Evolutionary conservation across 2,329 filamentous ascomycete species (phyloP).

Genomic region (Fusarium anthophilum): DNA sequence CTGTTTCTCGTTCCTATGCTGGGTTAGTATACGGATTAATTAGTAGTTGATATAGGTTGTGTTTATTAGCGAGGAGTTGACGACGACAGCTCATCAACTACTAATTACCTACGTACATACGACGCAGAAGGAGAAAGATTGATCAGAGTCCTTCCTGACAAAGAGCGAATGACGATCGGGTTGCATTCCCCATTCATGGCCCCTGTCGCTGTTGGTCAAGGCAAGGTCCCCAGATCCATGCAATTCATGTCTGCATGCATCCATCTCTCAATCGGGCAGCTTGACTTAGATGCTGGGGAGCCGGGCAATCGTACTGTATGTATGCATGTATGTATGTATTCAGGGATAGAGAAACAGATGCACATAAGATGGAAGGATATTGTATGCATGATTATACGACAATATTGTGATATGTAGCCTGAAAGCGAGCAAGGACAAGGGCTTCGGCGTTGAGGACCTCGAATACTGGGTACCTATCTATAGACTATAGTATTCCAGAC

Average conservation of each 20-base stretch:
- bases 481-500: background rate
- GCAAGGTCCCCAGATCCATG: slow-evolving; percentile 15
- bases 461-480: background rate
- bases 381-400: slow-evolving; percentile 3
- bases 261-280: slow-evolving; percentile 30
- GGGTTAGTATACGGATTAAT: background rate
- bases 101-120: background rate
- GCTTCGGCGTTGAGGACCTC: slow-evolving; percentile 3
- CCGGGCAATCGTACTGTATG: background rate
- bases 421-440: background rate
- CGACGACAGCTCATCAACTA: background rate
- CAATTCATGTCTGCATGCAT: slow-evolving; percentile 27
- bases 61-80: background rate
- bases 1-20: background rate
- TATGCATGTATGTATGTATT: background rate
- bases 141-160: background rate
- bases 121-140: background rate
- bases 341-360: slow-evolving; percentile 4
- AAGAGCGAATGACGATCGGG: background rate
- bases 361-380: background rate
- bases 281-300: background rate
- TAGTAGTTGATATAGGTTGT: background rate
- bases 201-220: background rate
- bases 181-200: background rate
- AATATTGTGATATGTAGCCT: background rate